Evolutionary conservation across 148 eudicot species (phyloP).

Genomic region (Fallopia convolvulus): DNA sequence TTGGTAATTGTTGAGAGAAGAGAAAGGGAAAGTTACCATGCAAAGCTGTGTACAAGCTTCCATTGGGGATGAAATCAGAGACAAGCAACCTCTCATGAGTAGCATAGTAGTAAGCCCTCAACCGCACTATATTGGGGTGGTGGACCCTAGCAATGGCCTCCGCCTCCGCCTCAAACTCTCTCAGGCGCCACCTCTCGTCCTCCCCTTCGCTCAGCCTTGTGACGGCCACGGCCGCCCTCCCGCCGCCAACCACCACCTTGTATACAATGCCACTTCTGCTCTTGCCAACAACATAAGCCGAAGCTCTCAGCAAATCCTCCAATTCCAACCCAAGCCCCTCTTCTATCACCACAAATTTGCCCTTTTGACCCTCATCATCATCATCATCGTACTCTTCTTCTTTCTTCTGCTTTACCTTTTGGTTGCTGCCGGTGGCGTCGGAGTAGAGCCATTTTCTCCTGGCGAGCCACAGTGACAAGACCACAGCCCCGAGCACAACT

Average conservation of each 20-base stretch:
- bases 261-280: conserved; percentile 89
- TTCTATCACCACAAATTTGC: conserved; percentile 74
- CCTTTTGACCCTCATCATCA: conserved; percentile 75
- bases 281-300: conserved; percentile 91
- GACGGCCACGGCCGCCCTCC: conserved; percentile 52
- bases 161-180: conserved; percentile 75
- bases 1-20: too few species aligned
- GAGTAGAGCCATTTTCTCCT: conserved; percentile 23
- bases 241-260: conserved; percentile 56
- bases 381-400: conserved; percentile 19
- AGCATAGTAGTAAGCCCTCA: conserved; percentile 90
- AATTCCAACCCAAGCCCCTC: conserved; percentile 75
- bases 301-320: conserved; percentile 96
- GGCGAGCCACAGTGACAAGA: conserved; percentile 43
- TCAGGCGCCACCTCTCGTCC: conserved; percentile 51
- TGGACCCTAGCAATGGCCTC: conserved; percentile 70
- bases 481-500: conserved; percentile 28
- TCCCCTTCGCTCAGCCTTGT: conserved; percentile 82
- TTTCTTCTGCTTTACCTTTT: conserved; percentile 18
- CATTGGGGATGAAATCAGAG: conserved; percentile 74
- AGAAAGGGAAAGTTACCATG: conserved; percentile 49
- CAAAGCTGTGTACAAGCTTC: conserved; percentile 72
- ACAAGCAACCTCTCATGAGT: conserved; percentile 79
- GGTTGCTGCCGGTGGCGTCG: background rate
- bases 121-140: conserved; percentile 59